These are phyloP conservation scores for Phytophthora europaea DNA, from an alignment of 352 stramenopile species.

Conservation along the genomic window DNA sequence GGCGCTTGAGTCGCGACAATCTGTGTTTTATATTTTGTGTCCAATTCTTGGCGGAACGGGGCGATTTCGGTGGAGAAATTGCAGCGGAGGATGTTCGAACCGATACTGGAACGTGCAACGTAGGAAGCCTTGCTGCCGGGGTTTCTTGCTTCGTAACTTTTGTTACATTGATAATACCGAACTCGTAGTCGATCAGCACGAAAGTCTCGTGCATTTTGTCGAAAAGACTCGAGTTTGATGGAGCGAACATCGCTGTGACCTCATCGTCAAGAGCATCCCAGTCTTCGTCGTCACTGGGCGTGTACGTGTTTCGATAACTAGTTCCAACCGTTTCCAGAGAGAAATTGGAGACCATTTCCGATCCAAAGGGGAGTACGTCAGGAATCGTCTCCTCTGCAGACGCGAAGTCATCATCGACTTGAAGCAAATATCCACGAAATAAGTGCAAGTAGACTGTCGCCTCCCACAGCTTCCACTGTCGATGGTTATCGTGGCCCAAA, in stretches of 20 bases:
- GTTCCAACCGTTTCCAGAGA: slow-evolving; percentile 72
- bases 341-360: slow-evolving; percentile 53
- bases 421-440: slow-evolving; percentile 66
- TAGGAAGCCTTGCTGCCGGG: slow-evolving; percentile 4
- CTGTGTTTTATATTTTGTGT: slow-evolving; percentile 64
- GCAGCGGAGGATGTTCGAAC: slow-evolving; percentile 22
- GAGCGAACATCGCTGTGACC: slow-evolving; percentile 40
- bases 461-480: slow-evolving; percentile 60
- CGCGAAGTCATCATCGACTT: slow-evolving; percentile 23
- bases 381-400: slow-evolving; percentile 11
- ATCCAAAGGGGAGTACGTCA: slow-evolving; percentile 43
- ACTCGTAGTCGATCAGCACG: slow-evolving; percentile 57
- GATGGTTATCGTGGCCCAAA: not conserved
- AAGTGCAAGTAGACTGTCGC: slow-evolving; percentile 70
- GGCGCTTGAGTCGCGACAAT: slow-evolving; percentile 62
- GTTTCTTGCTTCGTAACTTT: slow-evolving; percentile 36
- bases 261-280: slow-evolving; percentile 37
- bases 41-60: slow-evolving; percentile 56
- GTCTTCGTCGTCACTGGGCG: slow-evolving; percentile 17
- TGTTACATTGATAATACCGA: slow-evolving; percentile 32
- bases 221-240: slow-evolving; percentile 30
- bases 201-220: slow-evolving; percentile 68
- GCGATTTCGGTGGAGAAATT: slow-evolving; percentile 27
- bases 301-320: slow-evolving; percentile 62
- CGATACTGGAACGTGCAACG: slow-evolving; percentile 26